Conservation (phyloP, 2,329 filamentous ascomycete species). For the Aplosporella prunicola region DNA sequence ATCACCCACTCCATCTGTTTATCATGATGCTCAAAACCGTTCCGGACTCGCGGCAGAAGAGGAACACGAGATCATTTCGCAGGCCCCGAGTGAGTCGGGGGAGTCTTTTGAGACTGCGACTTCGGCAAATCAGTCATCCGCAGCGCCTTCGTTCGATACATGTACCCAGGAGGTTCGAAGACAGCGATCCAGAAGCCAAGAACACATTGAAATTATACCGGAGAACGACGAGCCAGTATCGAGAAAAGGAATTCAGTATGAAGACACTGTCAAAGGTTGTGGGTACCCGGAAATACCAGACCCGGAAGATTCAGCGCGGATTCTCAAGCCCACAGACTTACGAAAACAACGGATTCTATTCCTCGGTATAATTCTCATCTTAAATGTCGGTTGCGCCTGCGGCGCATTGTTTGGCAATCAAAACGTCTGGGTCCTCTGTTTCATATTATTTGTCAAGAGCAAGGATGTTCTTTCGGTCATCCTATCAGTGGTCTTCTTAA, state of each 20-base stretch:
- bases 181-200: neutral
- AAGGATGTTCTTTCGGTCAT: slow-evolving; percentile 17
- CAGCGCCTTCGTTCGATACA: neutral
- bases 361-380: neutral
- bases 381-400: slow-evolving; percentile 4
- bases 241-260: neutral
- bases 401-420: slow-evolving; percentile 6
- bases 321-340: slow-evolving; percentile 3
- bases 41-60: no score
- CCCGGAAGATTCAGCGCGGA: slow-evolving; percentile 5
- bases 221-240: slow-evolving; percentile 1
- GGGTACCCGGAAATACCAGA: slow-evolving; percentile 8
- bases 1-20: no score
- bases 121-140: neutral
- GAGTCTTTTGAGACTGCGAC: neutral
- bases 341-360: slow-evolving; percentile 7
- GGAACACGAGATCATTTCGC: no score
- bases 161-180: neutral
- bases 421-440: slow-evolving; percentile 11
- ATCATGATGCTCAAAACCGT: no score
- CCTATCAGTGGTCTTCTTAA: slow-evolving; percentile 9
- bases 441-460: slow-evolving; percentile 18
- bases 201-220: neutral
- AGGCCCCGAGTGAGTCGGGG: no score
- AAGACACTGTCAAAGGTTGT: slow-evolving; percentile 7